A percentile compares a stretch with the other conserved stretches of the same genome.
phyloP scores from a whole-genome alignment of 2,329 filamentous ascomycete species.

The Calonectria fujianensis region DNA sequence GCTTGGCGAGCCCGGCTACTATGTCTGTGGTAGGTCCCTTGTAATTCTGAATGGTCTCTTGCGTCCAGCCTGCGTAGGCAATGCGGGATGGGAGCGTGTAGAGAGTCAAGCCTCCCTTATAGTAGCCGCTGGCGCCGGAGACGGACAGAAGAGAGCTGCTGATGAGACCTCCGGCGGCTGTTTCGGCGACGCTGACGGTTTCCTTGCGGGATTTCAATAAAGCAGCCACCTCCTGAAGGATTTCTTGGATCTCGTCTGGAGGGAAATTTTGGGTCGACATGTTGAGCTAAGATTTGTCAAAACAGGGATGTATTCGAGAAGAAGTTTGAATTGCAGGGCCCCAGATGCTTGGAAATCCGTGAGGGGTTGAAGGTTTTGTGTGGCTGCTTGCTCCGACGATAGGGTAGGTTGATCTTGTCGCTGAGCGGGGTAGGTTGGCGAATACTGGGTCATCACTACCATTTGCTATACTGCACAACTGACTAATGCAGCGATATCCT shows the following conservation, averaged over 20 bases:
- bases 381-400: neutral
- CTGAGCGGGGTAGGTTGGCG: neutral
- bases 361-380: constrained; percentile 7
- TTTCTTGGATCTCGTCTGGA: constrained; percentile 8
- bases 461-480: neutral
- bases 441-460: neutral
- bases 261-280: constrained; percentile 3
- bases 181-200: constrained; percentile 10
- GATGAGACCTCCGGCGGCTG: constrained; percentile 8
- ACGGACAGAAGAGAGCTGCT: constrained; percentile 17
- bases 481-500: neutral
- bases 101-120: constrained; percentile 16
- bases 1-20: neutral
- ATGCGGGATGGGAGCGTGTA: constrained; percentile 20
- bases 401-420: neutral
- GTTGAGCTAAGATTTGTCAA: too few relatives aligned
- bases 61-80: constrained; percentile 13
- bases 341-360: neutral
- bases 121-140: constrained; percentile 14
- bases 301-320: too few relatives aligned
- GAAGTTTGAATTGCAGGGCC: neutral
- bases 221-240: constrained; percentile 1
- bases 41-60: constrained; percentile 19
- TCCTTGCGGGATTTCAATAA: constrained; percentile 21
- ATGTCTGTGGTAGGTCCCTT: constrained; percentile 10